Base-by-base conservation (phyloP, 2,329 filamentous ascomycete species). In the Hymenoscyphus albidus region DNA sequence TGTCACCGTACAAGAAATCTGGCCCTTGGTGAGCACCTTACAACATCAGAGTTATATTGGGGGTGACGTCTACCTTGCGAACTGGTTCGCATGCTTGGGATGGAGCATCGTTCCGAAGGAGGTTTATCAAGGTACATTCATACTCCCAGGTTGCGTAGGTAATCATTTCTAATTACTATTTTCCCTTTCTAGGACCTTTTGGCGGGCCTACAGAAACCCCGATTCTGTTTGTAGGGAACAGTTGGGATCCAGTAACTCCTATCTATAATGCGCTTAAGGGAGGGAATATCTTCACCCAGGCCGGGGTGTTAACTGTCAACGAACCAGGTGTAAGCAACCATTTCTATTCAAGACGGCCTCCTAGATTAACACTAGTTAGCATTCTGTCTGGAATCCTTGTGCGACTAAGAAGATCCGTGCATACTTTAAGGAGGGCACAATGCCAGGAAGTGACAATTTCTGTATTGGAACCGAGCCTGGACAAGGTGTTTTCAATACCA, bases 291-390 rank as follows among this genome's bases (percentile, higher is more conserved):
- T 83, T 82, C 62, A 75, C 76, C 0, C 76, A 75, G 22, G 81
- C 80, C 0, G 76, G 77, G 0, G 73, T 83, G 13, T 70, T 83
- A n/a, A 76, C 78, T n/a, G 80, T 82, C 68, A 80, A 82, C 57
- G 78, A 78, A 1, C 82, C 80, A 48, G 82, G 81, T n/a, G 80
- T 81, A 75, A 74, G 79, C 22, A 22, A n/a, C 18, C 44, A 3
- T 51, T 73, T 12, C 0, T 74, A 79, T 73, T 9, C 0, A 13
- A 61, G 82, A 78, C 81, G 59, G 74, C 74, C 0, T 59, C 76
- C 16, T 71, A 35, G 9, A 57, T 10, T 38, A 57, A 57, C n/a
- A n/a, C 9, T 22, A n/a, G 12, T 54, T 10, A 75, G 4, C 65
- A 68, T 0, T 71, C 72, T 1, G 74, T 73, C 5, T 58, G 67